phyloP scores from a whole-genome alignment of 2,329 filamentous ascomycete species.

The Cryphonectria nitschkei region DNA sequence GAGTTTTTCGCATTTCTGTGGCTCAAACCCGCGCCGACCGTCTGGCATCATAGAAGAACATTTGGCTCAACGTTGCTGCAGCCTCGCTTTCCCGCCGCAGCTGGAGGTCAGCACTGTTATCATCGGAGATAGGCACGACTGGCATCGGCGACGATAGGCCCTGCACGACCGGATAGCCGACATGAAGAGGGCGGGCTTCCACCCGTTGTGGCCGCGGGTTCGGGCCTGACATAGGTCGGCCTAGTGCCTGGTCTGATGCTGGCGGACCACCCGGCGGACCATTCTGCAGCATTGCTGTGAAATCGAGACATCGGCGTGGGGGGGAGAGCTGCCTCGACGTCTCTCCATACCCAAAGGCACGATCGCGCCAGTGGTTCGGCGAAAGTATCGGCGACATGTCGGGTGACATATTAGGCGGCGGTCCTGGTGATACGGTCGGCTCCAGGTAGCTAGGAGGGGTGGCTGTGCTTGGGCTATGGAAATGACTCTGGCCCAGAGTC shows the following conservation, averaged over 20 bases:
- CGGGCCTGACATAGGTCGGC: neutral
- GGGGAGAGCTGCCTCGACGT: slow-evolving; percentile 14
- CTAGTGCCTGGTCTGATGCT: neutral
- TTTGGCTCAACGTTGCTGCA: slow-evolving; percentile 22
- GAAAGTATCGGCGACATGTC: slow-evolving; percentile 25
- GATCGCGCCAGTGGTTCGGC: slow-evolving; percentile 23
- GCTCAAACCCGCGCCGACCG: slow-evolving; percentile 16
- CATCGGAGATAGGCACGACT: neutral
- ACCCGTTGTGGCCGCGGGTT: slow-evolving; percentile 15
- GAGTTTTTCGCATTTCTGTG: neutral
- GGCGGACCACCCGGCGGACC: neutral
- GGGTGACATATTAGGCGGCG: slow-evolving; percentile 25
- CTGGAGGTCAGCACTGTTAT: slow-evolving; percentile 23
- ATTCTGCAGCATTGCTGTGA: slow-evolving; percentile 3
- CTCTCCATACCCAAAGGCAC: slow-evolving; percentile 17
- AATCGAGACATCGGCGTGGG: slow-evolving; percentile 24
- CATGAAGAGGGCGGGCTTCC: slow-evolving; percentile 11
- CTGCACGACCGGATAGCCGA: neutral
- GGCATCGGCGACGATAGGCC: slow-evolving; percentile 6
- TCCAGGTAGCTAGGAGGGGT: slow-evolving; percentile 22
- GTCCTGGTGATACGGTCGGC: slow-evolving; percentile 23
- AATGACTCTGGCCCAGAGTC: slow-evolving; percentile 5
- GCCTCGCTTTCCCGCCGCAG: slow-evolving; percentile 26
- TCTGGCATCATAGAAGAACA: slow-evolving; percentile 22
- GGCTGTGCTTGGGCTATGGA: neutral